Conservation (phyloP, 371 early-diverging fungal genomes). For the Agmasoma carcini region DNA sequence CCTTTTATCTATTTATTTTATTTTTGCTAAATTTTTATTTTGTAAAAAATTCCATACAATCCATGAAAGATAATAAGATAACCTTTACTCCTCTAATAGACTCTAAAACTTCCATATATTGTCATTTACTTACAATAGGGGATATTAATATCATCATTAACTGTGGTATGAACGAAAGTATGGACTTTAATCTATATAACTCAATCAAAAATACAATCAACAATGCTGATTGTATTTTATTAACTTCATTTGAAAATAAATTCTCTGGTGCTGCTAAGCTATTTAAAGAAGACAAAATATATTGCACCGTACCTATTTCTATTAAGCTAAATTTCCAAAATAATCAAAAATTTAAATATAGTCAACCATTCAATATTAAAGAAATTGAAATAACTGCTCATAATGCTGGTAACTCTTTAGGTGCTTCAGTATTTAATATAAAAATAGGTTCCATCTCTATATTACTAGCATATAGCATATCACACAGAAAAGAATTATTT, state of each 20-base stretch:
- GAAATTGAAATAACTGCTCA: constrained; percentile 75
- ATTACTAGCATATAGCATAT: constrained; percentile 80
- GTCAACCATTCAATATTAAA: constrained; percentile 68
- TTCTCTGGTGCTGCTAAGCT: constrained; percentile 76
- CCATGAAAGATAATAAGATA: background rate
- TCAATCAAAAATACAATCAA: constrained; percentile 19
- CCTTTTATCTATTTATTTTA: no score
- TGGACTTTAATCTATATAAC: constrained; percentile 34
- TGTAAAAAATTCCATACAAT: background rate
- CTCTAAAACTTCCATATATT: constrained; percentile 17
- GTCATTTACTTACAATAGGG: constrained; percentile 44
- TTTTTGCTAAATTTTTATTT: no score
- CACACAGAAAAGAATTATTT: constrained; percentile 71
- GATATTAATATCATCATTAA: constrained; percentile 43
- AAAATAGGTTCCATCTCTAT: constrained; percentile 75
- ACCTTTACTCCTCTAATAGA: constrained; percentile 23
- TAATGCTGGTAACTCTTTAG: constrained; percentile 81
- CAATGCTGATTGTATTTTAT: constrained; percentile 72
- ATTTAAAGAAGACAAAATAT: constrained; percentile 64
- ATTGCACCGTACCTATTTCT: constrained; percentile 75
- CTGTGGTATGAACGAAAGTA: constrained; percentile 41
- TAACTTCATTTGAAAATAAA: constrained; percentile 69
- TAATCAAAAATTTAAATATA: constrained; percentile 67
- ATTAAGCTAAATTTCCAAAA: constrained; percentile 68
- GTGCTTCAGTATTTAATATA: constrained; percentile 89